Base-by-base conservation (phyloP, 2,329 filamentous ascomycete species). In the Xylaria sp. region DNA sequence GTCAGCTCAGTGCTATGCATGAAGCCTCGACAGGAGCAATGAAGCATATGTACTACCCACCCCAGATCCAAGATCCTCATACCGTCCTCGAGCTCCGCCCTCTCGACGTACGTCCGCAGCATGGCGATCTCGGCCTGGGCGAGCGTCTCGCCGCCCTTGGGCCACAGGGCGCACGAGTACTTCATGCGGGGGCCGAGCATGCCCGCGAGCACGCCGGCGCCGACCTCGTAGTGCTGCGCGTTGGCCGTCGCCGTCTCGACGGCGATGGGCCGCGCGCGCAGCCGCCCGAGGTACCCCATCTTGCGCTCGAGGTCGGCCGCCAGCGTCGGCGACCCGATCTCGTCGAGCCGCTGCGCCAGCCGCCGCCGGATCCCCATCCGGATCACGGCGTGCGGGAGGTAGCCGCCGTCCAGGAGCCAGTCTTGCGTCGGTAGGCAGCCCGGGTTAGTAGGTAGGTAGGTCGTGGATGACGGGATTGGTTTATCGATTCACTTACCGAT, bases 221-320 rank as follows among this genome's bases (percentile, higher is more conserved):
- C 85, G 39, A 90, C 86, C 71, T 90, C 87, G 66, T 90, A 90
- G 70, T 90, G 87, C 76, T 90, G 87, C 63, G 81, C 74, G 67
- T 90, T 89, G 19, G 87, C 86, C 2, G 78, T 74, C 2, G 76
- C 78, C 1, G 86, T 88, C 68, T 87, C 83, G 61, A 89, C 80
- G n/a, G 87, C 87, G 58, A 90, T 89, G 9, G 86, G 85, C 34
- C 80, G 76, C 16, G 72, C 75, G 18, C 83, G 78, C n/a, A 89
- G 75, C 2, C 77, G 70, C 47, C 82, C 74, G 9, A 90, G 77
- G 66, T 86, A 89, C 20, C 73, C 72, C 80, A 88, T 86, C 69
- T 89, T 90, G 53, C 77, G 77, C 52, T 78, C 76, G 55, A 82
- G 82, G 16, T 76, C 78, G 21, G 78, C 75, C 49, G 75, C 72